Conservation (phyloP, 805 yeast species). For the Spathaspora passalidarum region DNA sequence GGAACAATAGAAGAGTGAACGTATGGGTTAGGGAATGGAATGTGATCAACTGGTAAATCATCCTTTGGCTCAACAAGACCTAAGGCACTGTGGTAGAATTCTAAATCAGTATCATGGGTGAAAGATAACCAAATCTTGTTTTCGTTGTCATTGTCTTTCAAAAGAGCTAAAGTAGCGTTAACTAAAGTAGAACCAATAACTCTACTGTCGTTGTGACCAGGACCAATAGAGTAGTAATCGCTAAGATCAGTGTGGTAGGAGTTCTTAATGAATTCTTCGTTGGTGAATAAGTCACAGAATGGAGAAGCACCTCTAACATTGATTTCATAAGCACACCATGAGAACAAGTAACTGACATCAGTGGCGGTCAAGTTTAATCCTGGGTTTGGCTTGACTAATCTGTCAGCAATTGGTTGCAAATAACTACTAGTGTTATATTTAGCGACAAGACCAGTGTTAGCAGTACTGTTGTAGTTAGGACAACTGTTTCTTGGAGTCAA, state of each 20-base stretch:
- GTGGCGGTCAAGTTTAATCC: conserved; percentile 48
- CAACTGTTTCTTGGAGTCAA: conserved; percentile 53
- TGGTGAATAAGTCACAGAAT: conserved; percentile 66
- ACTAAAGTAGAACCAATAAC: conserved; percentile 59
- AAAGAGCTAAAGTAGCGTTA: conserved; percentile 47
- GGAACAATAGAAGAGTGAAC: conserved; percentile 38
- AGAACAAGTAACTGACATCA: conserved; percentile 54
- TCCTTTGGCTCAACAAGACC: conserved; percentile 49
- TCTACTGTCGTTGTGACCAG: conserved; percentile 56
- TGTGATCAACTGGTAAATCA: conserved; percentile 43
- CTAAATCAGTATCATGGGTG: conserved; percentile 71
- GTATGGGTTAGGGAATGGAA: conserved; percentile 48
- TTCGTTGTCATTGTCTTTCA: conserved; percentile 39
- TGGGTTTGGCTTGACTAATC: conserved; percentile 55
- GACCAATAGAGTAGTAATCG: conserved; percentile 61
- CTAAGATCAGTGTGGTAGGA: conserved; percentile 59
- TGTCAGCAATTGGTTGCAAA: conserved; percentile 50
- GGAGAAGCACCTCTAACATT: conserved; percentile 66
- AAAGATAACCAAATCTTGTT: conserved; percentile 65
- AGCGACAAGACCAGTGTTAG: conserved; percentile 18
- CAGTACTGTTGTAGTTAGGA: conserved; percentile 29
- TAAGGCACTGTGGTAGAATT: conserved; percentile 60
- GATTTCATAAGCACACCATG: conserved; percentile 72
- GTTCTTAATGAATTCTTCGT: conserved; percentile 60
- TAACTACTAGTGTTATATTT: conserved; percentile 38